phyloP scores from a whole-genome alignment of 2,329 filamentous ascomycete genomes.

The Fusarium sp. region DNA sequence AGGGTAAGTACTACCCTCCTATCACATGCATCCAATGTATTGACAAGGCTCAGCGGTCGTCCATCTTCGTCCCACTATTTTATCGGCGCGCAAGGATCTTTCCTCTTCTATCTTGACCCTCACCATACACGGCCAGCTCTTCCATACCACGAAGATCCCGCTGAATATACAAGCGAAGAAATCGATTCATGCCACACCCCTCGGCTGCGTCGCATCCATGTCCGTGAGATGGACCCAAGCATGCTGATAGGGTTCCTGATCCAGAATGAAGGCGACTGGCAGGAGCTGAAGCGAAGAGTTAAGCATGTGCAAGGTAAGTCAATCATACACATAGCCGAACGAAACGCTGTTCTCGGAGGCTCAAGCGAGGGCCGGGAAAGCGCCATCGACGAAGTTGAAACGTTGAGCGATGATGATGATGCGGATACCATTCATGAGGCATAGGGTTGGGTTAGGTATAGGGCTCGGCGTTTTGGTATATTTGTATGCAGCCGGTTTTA shows the following conservation, averaged over 20 bases:
- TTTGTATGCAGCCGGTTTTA: constrained; percentile 5
- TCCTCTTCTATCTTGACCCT: constrained; percentile 95
- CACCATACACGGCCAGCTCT: constrained; percentile 85
- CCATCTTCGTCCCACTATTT: constrained; percentile 85
- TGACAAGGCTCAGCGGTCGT: constrained; percentile 72
- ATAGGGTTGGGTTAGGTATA: constrained; percentile 28
- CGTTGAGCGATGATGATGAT: constrained; percentile 79
- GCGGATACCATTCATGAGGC: constrained; percentile 55
- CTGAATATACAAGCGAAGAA: constrained; percentile 76
- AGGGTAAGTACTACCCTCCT: constrained; percentile 68
- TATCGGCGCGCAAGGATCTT: constrained; percentile 71
- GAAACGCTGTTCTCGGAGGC: constrained; percentile 68
- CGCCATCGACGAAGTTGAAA: constrained; percentile 90
- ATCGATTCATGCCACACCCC: constrained; percentile 88
- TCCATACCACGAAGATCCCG: constrained; percentile 66
- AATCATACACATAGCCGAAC: constrained; percentile 85
- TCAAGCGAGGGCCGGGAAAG: constrained; percentile 70
- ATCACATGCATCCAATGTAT: neutral
- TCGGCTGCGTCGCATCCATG: constrained; percentile 81
- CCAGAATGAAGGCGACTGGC: constrained; percentile 83
- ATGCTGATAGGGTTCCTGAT: constrained; percentile 98
- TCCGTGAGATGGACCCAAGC: constrained; percentile 95
- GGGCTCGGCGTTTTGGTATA: constrained; percentile 32
- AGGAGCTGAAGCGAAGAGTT: constrained; percentile 81
- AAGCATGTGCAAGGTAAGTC: constrained; percentile 81